Base-by-base conservation (phyloP, 2,329 filamentous ascomycete species). In the Macrophomina phaseolina region DNA sequence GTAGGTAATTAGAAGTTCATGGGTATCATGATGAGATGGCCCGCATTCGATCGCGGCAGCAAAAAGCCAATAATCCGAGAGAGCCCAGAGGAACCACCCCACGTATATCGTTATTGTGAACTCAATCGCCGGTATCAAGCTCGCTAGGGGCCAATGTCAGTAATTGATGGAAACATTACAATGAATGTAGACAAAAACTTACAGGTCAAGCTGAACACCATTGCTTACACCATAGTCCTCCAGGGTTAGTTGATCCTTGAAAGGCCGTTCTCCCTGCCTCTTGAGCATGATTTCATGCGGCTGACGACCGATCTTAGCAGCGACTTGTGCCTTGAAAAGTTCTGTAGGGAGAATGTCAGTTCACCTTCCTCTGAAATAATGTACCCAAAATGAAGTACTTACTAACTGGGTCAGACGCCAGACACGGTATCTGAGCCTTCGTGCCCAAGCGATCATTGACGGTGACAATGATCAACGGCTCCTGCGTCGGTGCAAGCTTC, bases 371-470 rank as follows among this genome's bases (percentile, higher is more conserved):
- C 5, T 14, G 8, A 7, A 40, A 23, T 23, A 23, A 23, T 2
- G 23, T 23, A 23, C 23, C n/a, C 5, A 4, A 36, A 14, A n/a
- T 30, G n/a, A 51, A 16, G 58, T 14, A 77, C 80, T 73, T 67
- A 81, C 81, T 90, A 70, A 97, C 90, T 7, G 89, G 90, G 80
- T 98, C 94, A 3, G 89, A 91, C 0, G 92, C 89, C 67, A 97
- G 83, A 77, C 94, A 97, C 0, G 94, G 94, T 70, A 98, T 95
- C 63, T 92, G 91, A 16, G 94, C 92, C 75, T 97, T 97, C n/a
- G 94, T 97, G 12, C 94, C 94, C 42, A 98, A 83, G n/a, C 94
- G 87, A 79, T 98, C 94, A 77, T 98, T 98, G 75, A 98, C 89
- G 74, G 94, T 89, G 18, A 98, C 94, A 62, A 97, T 87, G 71